Base-by-base conservation (phyloP, 495 filamentous ascomycete species). In the Corynascus novoguineensis region DNA sequence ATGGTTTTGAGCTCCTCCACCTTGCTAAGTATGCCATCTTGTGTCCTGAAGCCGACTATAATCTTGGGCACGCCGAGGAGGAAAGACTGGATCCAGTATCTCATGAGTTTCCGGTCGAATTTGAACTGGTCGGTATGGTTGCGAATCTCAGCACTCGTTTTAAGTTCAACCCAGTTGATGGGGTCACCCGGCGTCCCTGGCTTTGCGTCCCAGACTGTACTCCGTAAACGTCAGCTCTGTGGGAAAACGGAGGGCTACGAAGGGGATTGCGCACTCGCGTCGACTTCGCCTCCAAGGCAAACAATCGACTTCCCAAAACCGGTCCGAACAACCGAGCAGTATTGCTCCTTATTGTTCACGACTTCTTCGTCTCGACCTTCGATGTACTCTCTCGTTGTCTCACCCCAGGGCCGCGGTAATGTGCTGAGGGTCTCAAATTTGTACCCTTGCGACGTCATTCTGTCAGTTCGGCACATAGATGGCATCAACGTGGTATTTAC, bases 41-140 rank as follows among this genome's bases (percentile, higher is more conserved):
- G 79, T 22, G 80, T 83, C 19, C 95, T 85, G 64, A 92, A 96
- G 1, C 93, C 93, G 3, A 97, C 88, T 19, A 96, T 85, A 50
- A 99, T 88, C 65, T 85, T 93, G 0, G 89, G 89, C 2, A 97
- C 90, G 7, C 91, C 92, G 1, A 99, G 82, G 0, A 99, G 78
- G 65, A 96, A 99, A 1, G 90, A 96, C 61, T 99, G 93, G 17
- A 90, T 86, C 93, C 93, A 99, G 73, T 89, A 96, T 58, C 92
- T 95, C 60, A 96, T 77, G 34, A 97, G 77, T 68, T 97, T 97
- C 11, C 87, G 80, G 70, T 99, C 89, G 62, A 87, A 95, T 50
- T 85, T 87, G 17, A 85, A 57, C 68, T 82, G 76, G 58, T 90
- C 86, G 32, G 82, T 78, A 1, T 85, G 77, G 32, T 74, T 78